Evolutionary conservation across 2,329 filamentous ascomycete species (phyloP).

Genomic region (Fusarium acutatum): DNA sequence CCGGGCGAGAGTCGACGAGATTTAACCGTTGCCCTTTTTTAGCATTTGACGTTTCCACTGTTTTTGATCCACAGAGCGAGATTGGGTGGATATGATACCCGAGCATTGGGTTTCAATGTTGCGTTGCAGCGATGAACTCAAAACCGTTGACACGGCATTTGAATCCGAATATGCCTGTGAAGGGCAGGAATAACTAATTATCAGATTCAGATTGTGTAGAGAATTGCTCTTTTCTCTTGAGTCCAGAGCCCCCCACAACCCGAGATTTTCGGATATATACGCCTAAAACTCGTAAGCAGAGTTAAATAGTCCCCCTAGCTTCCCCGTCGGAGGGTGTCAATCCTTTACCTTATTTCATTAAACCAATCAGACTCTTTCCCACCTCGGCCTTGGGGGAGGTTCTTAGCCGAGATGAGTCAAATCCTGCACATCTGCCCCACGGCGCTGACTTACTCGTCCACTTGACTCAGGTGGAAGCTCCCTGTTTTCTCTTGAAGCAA

Average conservation of each 20-base stretch:
- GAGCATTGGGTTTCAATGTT: conserved; percentile 5
- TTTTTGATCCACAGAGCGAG: conserved; percentile 7
- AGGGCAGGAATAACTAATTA: too few relatives aligned
- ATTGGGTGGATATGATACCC: conserved; percentile 26
- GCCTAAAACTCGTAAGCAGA: background rate
- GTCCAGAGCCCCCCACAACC: background rate
- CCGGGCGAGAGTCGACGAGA: background rate
- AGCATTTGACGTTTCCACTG: background rate
- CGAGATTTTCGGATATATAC: conserved; percentile 4
- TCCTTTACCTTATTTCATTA: conserved; percentile 6
- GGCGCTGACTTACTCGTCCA: conserved; percentile 2
- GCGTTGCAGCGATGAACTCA: background rate
- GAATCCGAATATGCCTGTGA: background rate
- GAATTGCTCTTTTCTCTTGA: background rate
- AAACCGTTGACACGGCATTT: background rate
- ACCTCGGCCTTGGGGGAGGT: background rate
- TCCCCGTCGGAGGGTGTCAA: background rate
- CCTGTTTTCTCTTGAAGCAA: conserved; percentile 4
- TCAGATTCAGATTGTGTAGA: background rate
- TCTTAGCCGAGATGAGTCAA: conserved; percentile 23
- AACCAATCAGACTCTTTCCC: background rate
- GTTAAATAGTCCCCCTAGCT: background rate
- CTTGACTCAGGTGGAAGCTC: background rate
- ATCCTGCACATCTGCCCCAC: background rate
- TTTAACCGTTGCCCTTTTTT: conserved; percentile 5